Evolutionary conservation across 208 protist species (phyloP).

Genomic region (Acanthamoeba castellanii): DNA sequence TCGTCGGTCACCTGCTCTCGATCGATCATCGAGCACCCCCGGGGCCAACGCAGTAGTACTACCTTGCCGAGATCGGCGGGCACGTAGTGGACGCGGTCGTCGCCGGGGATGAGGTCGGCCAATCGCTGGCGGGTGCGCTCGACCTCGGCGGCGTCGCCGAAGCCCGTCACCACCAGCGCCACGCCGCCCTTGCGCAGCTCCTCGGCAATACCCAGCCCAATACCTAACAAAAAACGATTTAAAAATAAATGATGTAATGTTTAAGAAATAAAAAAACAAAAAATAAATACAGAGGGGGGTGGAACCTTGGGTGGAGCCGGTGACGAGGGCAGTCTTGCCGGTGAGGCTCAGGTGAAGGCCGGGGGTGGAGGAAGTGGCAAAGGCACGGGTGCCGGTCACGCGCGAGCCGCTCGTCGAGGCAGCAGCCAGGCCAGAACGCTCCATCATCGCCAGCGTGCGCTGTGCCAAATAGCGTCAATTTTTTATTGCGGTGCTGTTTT

Average conservation of each 20-base stretch:
- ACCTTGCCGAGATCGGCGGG: conserved; percentile 46
- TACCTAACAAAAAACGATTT: not conserved
- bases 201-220: conserved; percentile 15
- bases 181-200: conserved; percentile 39
- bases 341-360: conserved; percentile 38
- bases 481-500: not conserved
- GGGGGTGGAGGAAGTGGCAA: not conserved
- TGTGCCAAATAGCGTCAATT: not conserved
- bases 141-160: conserved; percentile 22
- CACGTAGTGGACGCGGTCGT: conserved; percentile 56
- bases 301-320: conserved; percentile 47
- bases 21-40: too few relatives aligned
- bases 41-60: too few relatives aligned
- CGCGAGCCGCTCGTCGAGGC: not conserved
- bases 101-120: conserved; percentile 37
- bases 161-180: conserved; percentile 41
- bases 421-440: not conserved
- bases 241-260: not conserved
- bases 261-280: not conserved
- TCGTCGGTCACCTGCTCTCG: too few relatives aligned
- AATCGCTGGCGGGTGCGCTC: conserved; percentile 25
- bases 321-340: conserved; percentile 56
- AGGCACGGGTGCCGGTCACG: not conserved
- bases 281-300: not conserved
- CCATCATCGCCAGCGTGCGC: conserved; percentile 35